These are phyloP conservation scores for Serendipita indica DNA, from an alignment of 768 basidiomycete species.

Conservation along the genomic window DNA sequence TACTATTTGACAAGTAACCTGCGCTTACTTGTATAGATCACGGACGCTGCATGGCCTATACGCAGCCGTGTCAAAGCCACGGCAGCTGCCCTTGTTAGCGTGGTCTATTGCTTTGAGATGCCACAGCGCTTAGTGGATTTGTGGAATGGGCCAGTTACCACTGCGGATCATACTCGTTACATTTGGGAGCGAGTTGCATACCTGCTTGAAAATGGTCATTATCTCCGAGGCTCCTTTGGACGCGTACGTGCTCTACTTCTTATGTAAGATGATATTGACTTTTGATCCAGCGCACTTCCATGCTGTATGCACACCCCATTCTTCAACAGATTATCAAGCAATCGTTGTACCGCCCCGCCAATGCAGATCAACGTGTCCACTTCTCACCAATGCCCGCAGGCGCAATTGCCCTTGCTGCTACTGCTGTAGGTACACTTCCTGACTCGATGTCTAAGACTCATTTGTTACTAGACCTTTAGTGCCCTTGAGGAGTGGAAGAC, in stretches of 20 bases:
- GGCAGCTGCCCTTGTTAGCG: background rate
- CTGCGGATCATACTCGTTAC: background rate
- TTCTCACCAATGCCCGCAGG: background rate
- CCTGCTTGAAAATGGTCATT: background rate
- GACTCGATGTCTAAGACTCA: background rate
- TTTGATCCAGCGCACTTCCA: background rate
- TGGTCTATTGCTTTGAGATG: background rate
- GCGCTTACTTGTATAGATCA: background rate
- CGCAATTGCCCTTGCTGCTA: background rate
- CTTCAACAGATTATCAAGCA: background rate
- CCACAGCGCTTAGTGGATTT: background rate
- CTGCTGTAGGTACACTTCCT: background rate
- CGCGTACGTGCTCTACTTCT: background rate
- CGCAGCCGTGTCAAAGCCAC: background rate
- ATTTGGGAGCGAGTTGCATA: background rate
- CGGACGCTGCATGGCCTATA: background rate
- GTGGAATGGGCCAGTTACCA: background rate
- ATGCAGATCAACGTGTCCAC: background rate
- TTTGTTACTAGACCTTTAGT: background rate
- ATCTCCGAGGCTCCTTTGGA: background rate
- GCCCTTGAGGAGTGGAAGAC: background rate
- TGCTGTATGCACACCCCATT: constrained; percentile 4
- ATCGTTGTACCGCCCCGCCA: background rate
- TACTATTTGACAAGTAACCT: background rate
- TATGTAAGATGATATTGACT: background rate